Evolutionary conservation across 2,329 filamentous ascomycete species (phyloP).

Genomic region (Leptographium flavum): DNA sequence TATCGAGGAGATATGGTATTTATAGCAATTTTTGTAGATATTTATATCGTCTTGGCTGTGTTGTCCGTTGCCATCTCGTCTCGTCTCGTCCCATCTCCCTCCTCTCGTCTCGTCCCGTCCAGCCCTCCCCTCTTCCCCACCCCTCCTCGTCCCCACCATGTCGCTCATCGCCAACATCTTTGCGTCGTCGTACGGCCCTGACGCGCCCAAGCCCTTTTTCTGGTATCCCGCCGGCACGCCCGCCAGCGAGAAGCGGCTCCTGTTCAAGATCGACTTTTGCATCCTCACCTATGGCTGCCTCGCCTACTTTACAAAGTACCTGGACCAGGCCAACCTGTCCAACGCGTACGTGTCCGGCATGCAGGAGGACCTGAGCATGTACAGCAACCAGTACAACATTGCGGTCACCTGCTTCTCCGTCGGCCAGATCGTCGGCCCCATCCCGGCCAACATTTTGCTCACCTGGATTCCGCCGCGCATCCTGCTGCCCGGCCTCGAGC

Average conservation of each 20-base stretch:
- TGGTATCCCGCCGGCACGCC: slow-evolving; percentile 15
- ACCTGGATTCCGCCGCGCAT: slow-evolving; percentile 12
- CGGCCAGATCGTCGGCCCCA: slow-evolving; percentile 12
- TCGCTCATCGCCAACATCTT: slow-evolving; percentile 11
- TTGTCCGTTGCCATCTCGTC: neutral
- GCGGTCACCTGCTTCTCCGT: slow-evolving; percentile 18
- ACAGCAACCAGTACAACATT: slow-evolving; percentile 24
- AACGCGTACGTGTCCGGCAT: slow-evolving; percentile 34
- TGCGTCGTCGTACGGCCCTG: slow-evolving; percentile 15
- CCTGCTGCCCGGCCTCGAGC: slow-evolving; percentile 6
- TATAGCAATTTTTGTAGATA: too few relatives aligned
- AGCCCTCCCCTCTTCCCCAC: neutral
- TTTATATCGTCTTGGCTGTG: too few relatives aligned
- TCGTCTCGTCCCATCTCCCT: neutral
- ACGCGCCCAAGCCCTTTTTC: slow-evolving; percentile 13
- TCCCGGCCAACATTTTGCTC: slow-evolving; percentile 10
- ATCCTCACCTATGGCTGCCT: slow-evolving; percentile 16
- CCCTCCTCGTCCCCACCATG: neutral
- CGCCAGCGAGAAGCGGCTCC: slow-evolving; percentile 14
- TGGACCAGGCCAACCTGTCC: slow-evolving; percentile 11
- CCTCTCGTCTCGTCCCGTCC: neutral
- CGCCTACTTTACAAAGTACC: slow-evolving; percentile 16
- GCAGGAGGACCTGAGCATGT: slow-evolving; percentile 28
- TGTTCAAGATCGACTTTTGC: slow-evolving; percentile 18
- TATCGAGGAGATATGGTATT: too few relatives aligned